A percentile compares a stretch with the other conserved stretches of the same genome.
Evolutionary conservation across 2,329 filamentous ascomycete genomes (phyloP).

Genomic region (Zalaria obscura): DNA sequence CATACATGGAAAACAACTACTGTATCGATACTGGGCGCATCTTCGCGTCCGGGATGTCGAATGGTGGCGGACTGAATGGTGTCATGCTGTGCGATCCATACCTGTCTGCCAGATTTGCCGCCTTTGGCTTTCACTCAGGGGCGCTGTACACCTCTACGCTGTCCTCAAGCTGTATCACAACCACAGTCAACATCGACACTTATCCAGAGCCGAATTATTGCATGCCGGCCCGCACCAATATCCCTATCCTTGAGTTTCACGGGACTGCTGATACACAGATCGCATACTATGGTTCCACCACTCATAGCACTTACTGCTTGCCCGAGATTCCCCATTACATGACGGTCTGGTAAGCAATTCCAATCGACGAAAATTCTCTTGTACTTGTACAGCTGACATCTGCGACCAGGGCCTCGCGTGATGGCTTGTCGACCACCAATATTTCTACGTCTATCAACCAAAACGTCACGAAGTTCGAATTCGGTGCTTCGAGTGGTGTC

Average conservation of each 20-base stretch:
- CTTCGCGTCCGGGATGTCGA: slow-evolving; percentile 36
- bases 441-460: slow-evolving; percentile 11
- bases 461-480: slow-evolving; percentile 16
- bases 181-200: slow-evolving; percentile 11
- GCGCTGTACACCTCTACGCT: slow-evolving; percentile 25
- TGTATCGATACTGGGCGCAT: slow-evolving; percentile 31
- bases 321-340: slow-evolving; percentile 12
- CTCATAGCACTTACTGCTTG: slow-evolving; percentile 4
- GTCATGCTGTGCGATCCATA: slow-evolving; percentile 31
- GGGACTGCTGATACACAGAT: slow-evolving; percentile 25
- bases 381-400: too few species aligned
- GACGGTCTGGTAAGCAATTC: background rate
- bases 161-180: slow-evolving; percentile 11
- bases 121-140: slow-evolving; percentile 32
- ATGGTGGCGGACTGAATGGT: slow-evolving; percentile 37
- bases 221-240: slow-evolving; percentile 9
- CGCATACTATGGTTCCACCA: slow-evolving; percentile 19
- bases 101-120: slow-evolving; percentile 29
- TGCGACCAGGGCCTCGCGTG: slow-evolving; percentile 10
- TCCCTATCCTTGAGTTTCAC: slow-evolving; percentile 30
- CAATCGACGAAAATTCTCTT: background rate
- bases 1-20: slow-evolving; percentile 19
- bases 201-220: slow-evolving; percentile 8
- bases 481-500: slow-evolving; percentile 14
- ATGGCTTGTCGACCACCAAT: slow-evolving; percentile 17